phyloP scores from a whole-genome alignment of 2,329 filamentous ascomycete genomes.

The Aspergillus hortae region DNA sequence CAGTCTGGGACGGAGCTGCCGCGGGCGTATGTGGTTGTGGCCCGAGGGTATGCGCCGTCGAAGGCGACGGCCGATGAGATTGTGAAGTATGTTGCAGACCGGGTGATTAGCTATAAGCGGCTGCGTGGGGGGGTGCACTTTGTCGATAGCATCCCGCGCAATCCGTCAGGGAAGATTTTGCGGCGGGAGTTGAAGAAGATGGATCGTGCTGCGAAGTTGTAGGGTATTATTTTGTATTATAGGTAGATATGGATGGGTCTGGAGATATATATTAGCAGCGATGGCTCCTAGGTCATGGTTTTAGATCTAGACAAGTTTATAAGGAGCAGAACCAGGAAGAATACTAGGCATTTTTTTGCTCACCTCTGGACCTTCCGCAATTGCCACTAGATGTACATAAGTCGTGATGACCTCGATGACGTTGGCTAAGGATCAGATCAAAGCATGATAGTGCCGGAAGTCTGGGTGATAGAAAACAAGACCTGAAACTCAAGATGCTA shows the following conservation, averaged over 20 bases:
- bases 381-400: no score
- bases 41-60: constrained; percentile 11
- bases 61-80: constrained; percentile 34
- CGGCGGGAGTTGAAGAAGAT: constrained; percentile 22
- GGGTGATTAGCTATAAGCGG: constrained; percentile 30
- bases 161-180: constrained; percentile 31
- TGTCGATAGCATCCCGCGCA: constrained; percentile 30
- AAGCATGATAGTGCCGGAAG: no score
- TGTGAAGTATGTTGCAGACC: constrained; percentile 19
- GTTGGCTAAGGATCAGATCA: no score
- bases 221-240: not conserved
- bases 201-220: constrained; percentile 5
- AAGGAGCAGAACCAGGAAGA: no score
- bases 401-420: no score
- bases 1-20: constrained; percentile 60
- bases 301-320: no score
- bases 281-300: no score
- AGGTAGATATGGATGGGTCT: not conserved
- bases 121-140: constrained; percentile 31
- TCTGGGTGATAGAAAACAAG: no score
- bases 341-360: no score
- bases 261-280: no score
- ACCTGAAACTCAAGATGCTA: no score
- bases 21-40: constrained; percentile 55
- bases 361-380: no score